Base-by-base conservation (phyloP, 129 eudicot species). In the Centella asiatica region DNA sequence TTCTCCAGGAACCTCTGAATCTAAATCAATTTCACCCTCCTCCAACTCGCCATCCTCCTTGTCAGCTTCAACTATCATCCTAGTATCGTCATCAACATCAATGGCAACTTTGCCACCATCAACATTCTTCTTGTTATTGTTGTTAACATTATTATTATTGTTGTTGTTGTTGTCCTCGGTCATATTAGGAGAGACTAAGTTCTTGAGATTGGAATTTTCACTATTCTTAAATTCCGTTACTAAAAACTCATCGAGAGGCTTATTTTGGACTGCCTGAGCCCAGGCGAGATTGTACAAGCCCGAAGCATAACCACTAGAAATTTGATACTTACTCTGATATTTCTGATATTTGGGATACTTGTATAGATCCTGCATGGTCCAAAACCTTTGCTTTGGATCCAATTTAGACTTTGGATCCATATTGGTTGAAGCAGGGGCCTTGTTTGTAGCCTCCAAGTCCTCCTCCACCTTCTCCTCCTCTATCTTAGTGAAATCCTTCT, bases 221-320 rank as follows among this genome's bases (percentile, higher is more conserved):
- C 22, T 59, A 29, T 66, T 71, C 50, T 66, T 73, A 33, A 69
- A 73, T 65, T 77, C 83, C 81, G 73, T 76, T 14, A 77, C 79
- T 22, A 87, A 59, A 70, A 78, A 80, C 31, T 83, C 88, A 42
- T 79, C 87, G 54, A 93, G 71, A 7, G 99, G 96, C 78, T 93
- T 93, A 66, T 93, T 93, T 72, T 93, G 89, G 19, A 93, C 99
- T 5, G 96, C 99, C 74, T 88, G 96, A 14, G 96, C 92, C 99
- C 99, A 93, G 1, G 99, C 99, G 39, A 93, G 71, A 74, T 85
- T 87, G 73, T 87, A 85, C 77, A 93, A 66, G 4, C 95, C 99
- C 0, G 95, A 69, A 0, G 85, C 80, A 39, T 81, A 81, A 55
- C 77, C 81, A 37, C 77, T 71, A 4, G 90, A 62, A 45, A 83